Evolutionary conservation across 495 filamentous ascomycete genomes (phyloP), one percentile per base, ranked within the genome.

Genomic region (Xanthoparmelia taractica): DNA sequence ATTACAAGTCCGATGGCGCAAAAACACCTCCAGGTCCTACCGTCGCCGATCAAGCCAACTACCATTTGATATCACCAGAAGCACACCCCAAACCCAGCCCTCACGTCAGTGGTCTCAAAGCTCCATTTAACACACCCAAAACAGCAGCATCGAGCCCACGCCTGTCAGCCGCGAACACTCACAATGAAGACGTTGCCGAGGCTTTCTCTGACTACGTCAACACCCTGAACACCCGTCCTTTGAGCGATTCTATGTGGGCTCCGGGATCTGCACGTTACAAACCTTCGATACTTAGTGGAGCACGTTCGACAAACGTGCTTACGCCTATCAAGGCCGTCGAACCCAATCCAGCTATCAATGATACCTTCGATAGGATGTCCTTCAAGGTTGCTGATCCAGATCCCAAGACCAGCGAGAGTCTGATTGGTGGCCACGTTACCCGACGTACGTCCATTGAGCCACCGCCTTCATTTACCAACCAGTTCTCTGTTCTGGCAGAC

Each of bases 371-470:
- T 48, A 57, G 61, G 33, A 67, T 63, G 65, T 60, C 65, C 8
- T 67, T 60, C 57, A 59, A 67, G 48, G 65, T 57, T 23, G 65
- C 65, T 55, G 65, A 64, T n/a, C 27, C 61, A 31, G 36, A 55
- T 29, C 12, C 55, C 40, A 58, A 59, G 10, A 25, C 40, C 27
- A 38, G n/a, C 18, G 12, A 52, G 7, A 25, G 27, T 23, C 52
- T 54, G 17, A 61, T 40, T 31, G 47, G 45, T n/a, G 45, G 55
- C 17, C 48, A 38, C 40, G 13, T 27, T 1, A 40, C 47, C 27
- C 33, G 20, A 36, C 7, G 34, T 40, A 25, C 40, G 33, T 61
- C 40, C 59, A 40, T 36, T 17, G 18, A 52, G 17, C 4, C 48
- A 29, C 13, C 25, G 12, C 25, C 25, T 31, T 31, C 48, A 18